A percentile compares a stretch with the other conserved stretches of the same genome.
Conservation (phyloP, 768 basidiomycete genomes). For the Lyophyllum semitale region DNA sequence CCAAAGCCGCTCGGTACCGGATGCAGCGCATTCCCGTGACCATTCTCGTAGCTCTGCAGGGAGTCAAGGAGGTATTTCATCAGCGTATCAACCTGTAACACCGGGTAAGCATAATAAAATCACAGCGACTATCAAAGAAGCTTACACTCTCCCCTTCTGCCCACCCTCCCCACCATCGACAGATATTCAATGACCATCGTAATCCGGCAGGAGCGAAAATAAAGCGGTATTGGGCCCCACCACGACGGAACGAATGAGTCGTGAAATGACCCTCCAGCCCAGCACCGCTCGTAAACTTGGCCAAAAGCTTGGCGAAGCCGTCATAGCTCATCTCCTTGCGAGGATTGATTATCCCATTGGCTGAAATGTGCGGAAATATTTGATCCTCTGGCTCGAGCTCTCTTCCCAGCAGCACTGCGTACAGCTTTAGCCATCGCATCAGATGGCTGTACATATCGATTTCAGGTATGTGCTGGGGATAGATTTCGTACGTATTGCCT, state of each 20-base stretch:
- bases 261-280: background rate
- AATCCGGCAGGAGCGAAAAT: background rate
- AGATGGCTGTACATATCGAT: slow-evolving; percentile 1
- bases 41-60: slow-evolving; percentile 30
- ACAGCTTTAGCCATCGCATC: slow-evolving; percentile 20
- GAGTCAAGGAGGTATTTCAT: slow-evolving; percentile 36
- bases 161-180: slow-evolving; percentile 19
- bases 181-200: background rate
- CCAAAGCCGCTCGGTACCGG: slow-evolving; percentile 21
- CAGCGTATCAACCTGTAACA: slow-evolving; percentile 31
- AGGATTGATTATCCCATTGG: slow-evolving; percentile 28
- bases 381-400: background rate
- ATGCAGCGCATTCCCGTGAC: slow-evolving; percentile 28
- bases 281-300: background rate
- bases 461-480: slow-evolving; percentile 27
- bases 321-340: slow-evolving; percentile 25
- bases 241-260: background rate
- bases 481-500: slow-evolving; percentile 32
- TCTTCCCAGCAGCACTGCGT: slow-evolving; percentile 15
- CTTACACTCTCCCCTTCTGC: slow-evolving; percentile 18
- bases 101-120: slow-evolving; percentile 5
- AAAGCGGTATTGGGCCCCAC: slow-evolving; percentile 2
- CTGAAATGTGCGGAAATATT: background rate
- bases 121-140: background rate
- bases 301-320: background rate